Base-by-base conservation (phyloP, 192 early-diverging fungal species). In the Geranomyces michiganensis region DNA sequence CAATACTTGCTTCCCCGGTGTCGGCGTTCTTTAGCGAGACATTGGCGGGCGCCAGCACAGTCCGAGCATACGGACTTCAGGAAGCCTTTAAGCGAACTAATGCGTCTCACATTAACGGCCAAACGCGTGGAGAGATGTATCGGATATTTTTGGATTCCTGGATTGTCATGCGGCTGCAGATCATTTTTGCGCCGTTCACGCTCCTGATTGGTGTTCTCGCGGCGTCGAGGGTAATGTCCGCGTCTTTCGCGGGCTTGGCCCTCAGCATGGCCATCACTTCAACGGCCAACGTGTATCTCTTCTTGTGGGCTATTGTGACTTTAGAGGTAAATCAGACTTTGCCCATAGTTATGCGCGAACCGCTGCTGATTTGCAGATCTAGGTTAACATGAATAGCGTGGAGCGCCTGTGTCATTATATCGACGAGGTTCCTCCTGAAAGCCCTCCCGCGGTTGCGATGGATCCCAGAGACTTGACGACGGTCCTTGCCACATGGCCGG, bases 361-460 rank as follows among this genome's bases (percentile, higher is more conserved):
- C 36, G 10, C 10, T 41, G 3, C 36, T 41, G 36, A 41, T 10
- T 3, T 41, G 36, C 36, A 41, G 5, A 41, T 41, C 5, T 41
- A 60, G 58, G 58, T 60, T 15, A 30, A 47, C 65, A 26, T 60
- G 47, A 82, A 83, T 49, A 27, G 78, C 15, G 77, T 80, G 12
- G 83, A 85, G 68, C 65, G 83, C 13, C 41, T 85, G 17, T 27
- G 68, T 10, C 68, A 84, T 62, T 84, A 85, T 66, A 53, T 62
- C 21, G 62, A 74, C 10, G 24, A 69, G 3, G 51, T 84, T 15
- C 71, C 78, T 17, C 19, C 31, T 1, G 49, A 76, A 17, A 14
- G 10, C 5, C 36, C 36, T 41, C 5, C 36, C 5, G 36, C 10
- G 36, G 5, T 41, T 41, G 36, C 19, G 61, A 62, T 10, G 27